Evolutionary conservation across 805 yeast genomes (phyloP), one percentile per base, ranked within the genome.

Genomic region (Myxozyma kluyveri): DNA sequence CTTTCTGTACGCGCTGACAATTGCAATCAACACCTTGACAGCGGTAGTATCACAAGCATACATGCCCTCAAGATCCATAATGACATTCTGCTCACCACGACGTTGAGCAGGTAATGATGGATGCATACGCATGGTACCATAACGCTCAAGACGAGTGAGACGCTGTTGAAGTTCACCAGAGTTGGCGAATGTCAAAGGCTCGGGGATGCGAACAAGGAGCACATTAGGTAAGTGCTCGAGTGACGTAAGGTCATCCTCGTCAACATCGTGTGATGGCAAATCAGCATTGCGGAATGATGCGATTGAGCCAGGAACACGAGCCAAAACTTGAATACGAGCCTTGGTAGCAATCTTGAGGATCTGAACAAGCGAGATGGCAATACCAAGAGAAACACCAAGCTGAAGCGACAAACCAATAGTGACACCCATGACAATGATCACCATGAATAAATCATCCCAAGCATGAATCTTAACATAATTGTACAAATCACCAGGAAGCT

Each of bases 321-420:
- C 88, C 56, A 88, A 71, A 44, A 90, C 86, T 66, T 88, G 96
- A 54, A 89, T 87, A 57, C 95, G 75, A 1, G 96, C 89, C 50
- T 78, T 74, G 0, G 96, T 82, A 1, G 95, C 83, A 64, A 87
- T 88, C 59, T 80, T 84, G 27, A 89, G 78, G 3, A 91, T 90
- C 50, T 95, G 73, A 31, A 90, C 73, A 18, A 91, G 71, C 38
- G 95, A 88, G 60, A 88, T 86, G 0, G 80, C 80, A 43, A 87
- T 81, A 0, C 99, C 98, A n/a, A 88, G 77, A 1, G 85, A 81
- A 43, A 93, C 88, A 1, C 99, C 98, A 14, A 85, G 82, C 67
- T 91, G 96, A 65, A 90, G 82, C 0, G 97, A 88, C 66, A 77
- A 83, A 60, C 82, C 78, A 21, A 86, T 64, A 0, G 95, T 84